phyloP scores from a whole-genome alignment of 2,329 filamentous ascomycete genomes.

The Stenocarpella maydis region DNA sequence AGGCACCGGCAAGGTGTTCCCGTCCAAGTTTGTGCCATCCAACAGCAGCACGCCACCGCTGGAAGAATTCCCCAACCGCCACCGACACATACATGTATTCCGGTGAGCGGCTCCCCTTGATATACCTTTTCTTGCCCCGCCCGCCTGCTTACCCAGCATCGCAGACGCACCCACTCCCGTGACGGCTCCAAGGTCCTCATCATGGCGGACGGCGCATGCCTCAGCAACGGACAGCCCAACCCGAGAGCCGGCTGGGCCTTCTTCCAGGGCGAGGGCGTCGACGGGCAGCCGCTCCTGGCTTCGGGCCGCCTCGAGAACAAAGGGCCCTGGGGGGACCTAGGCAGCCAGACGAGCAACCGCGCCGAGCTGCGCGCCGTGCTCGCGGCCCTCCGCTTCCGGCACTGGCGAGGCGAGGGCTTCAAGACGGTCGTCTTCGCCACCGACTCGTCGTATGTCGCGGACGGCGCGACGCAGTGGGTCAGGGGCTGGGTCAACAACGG shows the following conservation, averaged over 20 bases:
- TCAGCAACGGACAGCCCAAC: constrained; percentile 34
- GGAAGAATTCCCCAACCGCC: background rate
- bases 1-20: background rate
- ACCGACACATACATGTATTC: background rate
- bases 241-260: constrained; percentile 53
- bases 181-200: background rate
- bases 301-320: constrained; percentile 49
- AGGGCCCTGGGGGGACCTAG: constrained; percentile 50
- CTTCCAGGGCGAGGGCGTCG: background rate
- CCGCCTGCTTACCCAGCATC: background rate
- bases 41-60: background rate
- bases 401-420: constrained; percentile 54
- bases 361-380: constrained; percentile 65
- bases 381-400: constrained; percentile 54
- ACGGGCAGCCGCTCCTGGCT: constrained; percentile 20
- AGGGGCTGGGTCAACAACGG: constrained; percentile 52
- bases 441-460: constrained; percentile 60
- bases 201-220: background rate
- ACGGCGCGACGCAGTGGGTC: constrained; percentile 54
- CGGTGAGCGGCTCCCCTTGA: background rate
- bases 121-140: too few relatives aligned
- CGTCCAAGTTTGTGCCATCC: constrained; percentile 1
- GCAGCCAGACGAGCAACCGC: constrained; percentile 57
- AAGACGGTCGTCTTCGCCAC: constrained; percentile 58
- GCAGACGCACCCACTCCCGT: background rate